Evolutionary conservation across 495 filamentous ascomycete genomes (phyloP), one percentile per base, ranked within the genome.

Genomic region (Xylaria flabelliformis): DNA sequence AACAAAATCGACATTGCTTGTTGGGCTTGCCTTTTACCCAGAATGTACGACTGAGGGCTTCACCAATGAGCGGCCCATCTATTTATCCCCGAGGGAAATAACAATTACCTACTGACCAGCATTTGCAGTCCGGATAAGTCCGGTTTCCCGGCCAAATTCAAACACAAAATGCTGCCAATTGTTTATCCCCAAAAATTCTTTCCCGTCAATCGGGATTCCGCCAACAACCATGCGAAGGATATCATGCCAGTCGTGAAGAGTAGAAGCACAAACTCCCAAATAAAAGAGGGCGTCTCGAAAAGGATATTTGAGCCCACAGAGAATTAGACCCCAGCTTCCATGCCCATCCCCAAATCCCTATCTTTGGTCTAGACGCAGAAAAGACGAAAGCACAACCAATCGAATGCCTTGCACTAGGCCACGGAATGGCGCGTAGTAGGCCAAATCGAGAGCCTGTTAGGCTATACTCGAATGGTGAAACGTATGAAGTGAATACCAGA

Each of bases 161-260:
- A 29, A n/a, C 64, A 29, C 15, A 6, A 39, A 44, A 32, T 7
- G 19, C n/a, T 26, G 17, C 44, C 21, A 50, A 44, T 32, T 19
- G 24, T 10, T 56, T 32, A 36, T 32, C 12, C 26, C 42, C 62
- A 12, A n/a, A 44, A 26, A 29, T 59, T 32, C 36, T 36, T 26
- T 29, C 32, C 53, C 32, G 6, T n/a, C 51, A 7, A 66, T 42
- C 51, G 9, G 32, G 6, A 29, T 29, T 17, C 63, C 39, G 59
- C 39, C 39, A 72, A 72, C 70, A 51, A 64, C 69, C 36, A 61
- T 67, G 70, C 75, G 46, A 71, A 72, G 64, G 39, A 41, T 24
- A 74, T 78, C 76, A 73, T 80, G 68, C 77, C 61, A 78, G 64
- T 78, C 76, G 42, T 78, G 55, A 76, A 80, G 63, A 72, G 74